phyloP scores from a whole-genome alignment of 176 grass and related monocot species.

The Carex kokanica region DNA sequence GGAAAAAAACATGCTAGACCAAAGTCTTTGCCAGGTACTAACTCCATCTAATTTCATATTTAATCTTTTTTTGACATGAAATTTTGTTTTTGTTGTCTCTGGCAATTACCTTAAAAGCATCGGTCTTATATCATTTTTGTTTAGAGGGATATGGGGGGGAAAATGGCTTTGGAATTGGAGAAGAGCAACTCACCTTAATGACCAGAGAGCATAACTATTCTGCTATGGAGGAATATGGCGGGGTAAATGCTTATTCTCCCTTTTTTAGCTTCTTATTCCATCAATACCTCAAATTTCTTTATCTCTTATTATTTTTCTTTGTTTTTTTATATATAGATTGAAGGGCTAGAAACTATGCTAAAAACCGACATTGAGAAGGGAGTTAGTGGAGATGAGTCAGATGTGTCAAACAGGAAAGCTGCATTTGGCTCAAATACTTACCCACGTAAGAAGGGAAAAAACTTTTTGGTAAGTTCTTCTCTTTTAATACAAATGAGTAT shows the following conservation, averaged over 20 bases:
- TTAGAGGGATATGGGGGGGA: constrained; percentile 28
- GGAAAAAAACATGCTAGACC: constrained; percentile 33
- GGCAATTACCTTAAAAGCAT: background rate
- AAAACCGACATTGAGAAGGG: constrained; percentile 61
- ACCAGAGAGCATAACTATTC: constrained; percentile 81
- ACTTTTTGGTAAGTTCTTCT: constrained; percentile 49
- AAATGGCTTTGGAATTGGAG: constrained; percentile 66
- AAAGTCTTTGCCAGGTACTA: constrained; percentile 34
- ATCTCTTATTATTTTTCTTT: background rate
- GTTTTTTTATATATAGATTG: constrained; percentile 42
- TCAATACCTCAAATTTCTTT: constrained; percentile 1
- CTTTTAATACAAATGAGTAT: background rate
- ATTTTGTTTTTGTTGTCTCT: background rate
- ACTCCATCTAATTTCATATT: background rate
- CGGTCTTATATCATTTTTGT: background rate
- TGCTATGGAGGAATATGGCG: constrained; percentile 63
- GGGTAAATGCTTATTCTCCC: constrained; percentile 35
- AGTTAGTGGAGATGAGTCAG: constrained; percentile 46
- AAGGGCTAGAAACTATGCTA: constrained; percentile 63
- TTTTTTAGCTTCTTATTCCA: constrained; percentile 3
- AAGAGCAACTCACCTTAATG: constrained; percentile 65
- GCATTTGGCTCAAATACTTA: constrained; percentile 82
- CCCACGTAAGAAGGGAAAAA: constrained; percentile 86
- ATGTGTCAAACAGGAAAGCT: constrained; percentile 50
- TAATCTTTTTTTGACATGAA: background rate